These are phyloP conservation scores for Tubosaeta sp. DNA, from an alignment of 768 basidiomycete species.

Conservation along the genomic window DNA sequence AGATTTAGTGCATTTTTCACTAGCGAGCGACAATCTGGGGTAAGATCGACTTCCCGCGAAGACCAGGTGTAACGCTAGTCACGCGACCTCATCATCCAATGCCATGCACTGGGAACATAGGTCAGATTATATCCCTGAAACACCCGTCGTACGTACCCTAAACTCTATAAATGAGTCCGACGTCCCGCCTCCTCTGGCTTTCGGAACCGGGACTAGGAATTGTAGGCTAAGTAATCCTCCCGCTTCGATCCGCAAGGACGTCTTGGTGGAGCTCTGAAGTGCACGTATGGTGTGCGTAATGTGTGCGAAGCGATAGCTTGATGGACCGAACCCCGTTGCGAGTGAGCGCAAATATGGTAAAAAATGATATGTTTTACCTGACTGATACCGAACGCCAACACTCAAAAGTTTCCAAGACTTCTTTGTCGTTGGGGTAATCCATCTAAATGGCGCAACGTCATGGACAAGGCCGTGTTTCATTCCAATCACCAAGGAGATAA, in stretches of 20 bases:
- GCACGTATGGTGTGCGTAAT: conserved; percentile 70
- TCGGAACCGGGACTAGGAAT: conserved; percentile 71
- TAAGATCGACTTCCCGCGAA: not conserved
- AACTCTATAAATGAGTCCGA: conserved; percentile 82
- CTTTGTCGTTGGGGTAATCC: conserved; percentile 92
- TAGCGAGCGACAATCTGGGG: not conserved
- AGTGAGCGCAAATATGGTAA: not conserved
- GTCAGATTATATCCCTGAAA: conserved; percentile 8
- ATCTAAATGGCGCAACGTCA: conserved; percentile 48
- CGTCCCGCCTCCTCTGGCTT: conserved; percentile 33
- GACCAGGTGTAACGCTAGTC: not conserved
- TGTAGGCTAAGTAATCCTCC: conserved; percentile 84
- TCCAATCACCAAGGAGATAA: not conserved
- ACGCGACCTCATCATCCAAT: conserved; percentile 29
- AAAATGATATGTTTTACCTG: conserved; percentile 45
- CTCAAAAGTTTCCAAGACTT: conserved; percentile 88
- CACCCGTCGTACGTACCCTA: conserved; percentile 49
- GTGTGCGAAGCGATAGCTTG: conserved; percentile 81
- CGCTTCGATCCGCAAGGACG: conserved; percentile 81
- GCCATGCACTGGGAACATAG: conserved; percentile 22
- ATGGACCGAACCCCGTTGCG: not conserved
- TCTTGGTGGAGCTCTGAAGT: conserved; percentile 79
- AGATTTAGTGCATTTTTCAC: conserved; percentile 10
- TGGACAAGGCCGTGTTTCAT: not conserved
- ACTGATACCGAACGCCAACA: conserved; percentile 64